phyloP scores from a whole-genome alignment of 2,329 filamentous ascomycete species.

The Phoma sp. region DNA sequence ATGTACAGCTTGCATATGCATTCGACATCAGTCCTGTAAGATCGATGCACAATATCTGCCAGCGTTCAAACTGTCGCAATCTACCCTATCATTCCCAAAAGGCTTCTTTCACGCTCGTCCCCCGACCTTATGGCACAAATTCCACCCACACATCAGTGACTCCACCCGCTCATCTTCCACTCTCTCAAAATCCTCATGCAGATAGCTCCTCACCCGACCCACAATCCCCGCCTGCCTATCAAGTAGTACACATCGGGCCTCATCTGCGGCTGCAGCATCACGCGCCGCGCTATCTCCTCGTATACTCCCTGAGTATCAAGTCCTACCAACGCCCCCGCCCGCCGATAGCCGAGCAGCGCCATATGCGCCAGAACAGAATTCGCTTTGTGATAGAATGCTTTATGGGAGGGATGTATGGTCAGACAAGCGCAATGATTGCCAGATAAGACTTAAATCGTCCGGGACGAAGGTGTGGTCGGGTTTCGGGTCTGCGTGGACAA shows the following conservation, averaged over 20 bases:
- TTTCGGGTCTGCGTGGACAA: background rate
- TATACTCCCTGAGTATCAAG: background rate
- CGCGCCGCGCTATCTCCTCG: background rate
- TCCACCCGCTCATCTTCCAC: background rate
- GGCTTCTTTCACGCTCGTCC: background rate
- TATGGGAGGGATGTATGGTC: background rate
- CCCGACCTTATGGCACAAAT: background rate
- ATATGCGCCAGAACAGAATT: background rate
- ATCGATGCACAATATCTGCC: background rate
- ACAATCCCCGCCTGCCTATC: background rate
- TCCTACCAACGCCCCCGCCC: background rate
- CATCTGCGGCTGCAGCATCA: background rate
- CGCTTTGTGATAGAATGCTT: background rate
- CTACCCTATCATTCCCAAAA: background rate
- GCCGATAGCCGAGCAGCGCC: background rate
- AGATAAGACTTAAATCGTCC: background rate
- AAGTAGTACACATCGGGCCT: background rate
- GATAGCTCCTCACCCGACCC: background rate
- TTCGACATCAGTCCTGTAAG: background rate
- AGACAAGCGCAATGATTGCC: background rate
- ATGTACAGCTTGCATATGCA: slow-evolving; percentile 9
- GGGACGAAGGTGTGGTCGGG: background rate
- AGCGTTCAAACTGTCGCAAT: too few relatives aligned
- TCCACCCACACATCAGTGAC: background rate
- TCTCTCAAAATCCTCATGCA: background rate